Percentiles rank a stretch among this genome's conserved stretches.
phyloP scores from a whole-genome alignment of 257 asterid species.

The Solanum rostratum region DNA sequence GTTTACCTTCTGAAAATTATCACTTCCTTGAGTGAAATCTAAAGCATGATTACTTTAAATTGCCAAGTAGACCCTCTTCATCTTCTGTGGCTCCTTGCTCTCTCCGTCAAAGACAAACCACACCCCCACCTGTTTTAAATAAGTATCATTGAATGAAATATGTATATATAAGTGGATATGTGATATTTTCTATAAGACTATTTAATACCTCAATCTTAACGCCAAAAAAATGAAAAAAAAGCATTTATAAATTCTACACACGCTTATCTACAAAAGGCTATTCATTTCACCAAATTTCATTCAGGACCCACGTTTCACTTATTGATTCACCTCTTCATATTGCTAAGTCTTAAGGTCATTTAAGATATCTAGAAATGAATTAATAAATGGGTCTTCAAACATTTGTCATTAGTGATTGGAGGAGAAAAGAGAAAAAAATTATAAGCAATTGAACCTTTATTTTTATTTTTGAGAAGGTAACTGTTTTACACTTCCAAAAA shows the following conservation, averaged over 20 bases:
- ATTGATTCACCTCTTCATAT: neutral
- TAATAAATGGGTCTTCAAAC: neutral
- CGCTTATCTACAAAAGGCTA: neutral
- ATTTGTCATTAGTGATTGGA: neutral
- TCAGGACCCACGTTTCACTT: neutral
- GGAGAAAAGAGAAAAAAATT: neutral
- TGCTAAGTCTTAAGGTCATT: neutral
- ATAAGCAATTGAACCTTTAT: neutral
- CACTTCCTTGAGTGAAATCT: neutral
- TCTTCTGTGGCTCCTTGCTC: neutral
- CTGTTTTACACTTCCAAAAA: neutral
- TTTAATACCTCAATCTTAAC: neutral
- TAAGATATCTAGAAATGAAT: neutral
- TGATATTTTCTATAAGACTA: neutral
- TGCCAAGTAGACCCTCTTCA: neutral
- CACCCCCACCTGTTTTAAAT: neutral
- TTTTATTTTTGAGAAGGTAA: neutral
- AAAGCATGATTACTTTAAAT: neutral
- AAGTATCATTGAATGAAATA: neutral
- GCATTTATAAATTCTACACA: neutral
- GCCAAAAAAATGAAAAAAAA: neutral
- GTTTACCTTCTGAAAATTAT: neutral
- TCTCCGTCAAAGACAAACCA: neutral
- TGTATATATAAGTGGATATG: neutral
- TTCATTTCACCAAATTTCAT: neutral